Evolutionary conservation across 177 flowering plant species (phyloP).

Genomic region (Telopea speciosissima): DNA sequence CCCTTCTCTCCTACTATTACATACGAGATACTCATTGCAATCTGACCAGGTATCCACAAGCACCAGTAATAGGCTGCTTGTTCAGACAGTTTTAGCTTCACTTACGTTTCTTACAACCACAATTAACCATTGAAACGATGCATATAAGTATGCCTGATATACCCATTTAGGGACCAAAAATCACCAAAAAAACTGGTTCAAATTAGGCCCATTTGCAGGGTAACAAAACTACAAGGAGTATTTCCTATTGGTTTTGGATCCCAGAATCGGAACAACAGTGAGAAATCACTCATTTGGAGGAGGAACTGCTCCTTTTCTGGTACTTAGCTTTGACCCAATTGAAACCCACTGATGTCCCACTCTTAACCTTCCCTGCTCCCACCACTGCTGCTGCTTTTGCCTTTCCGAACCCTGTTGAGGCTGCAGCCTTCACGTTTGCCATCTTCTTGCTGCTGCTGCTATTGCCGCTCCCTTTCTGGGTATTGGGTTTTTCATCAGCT

Average conservation of each 20-base stretch:
- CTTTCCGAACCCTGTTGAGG: constrained; percentile 30
- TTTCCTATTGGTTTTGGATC: no score
- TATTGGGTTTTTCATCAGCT: constrained; percentile 3
- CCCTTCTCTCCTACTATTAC: no score
- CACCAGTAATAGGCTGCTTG: no score
- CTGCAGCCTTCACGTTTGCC: constrained; percentile 27
- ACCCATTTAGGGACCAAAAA: neutral
- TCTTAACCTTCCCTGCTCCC: constrained; percentile 49
- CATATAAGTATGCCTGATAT: neutral
- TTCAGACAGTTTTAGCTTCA: no score
- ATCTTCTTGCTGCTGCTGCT: constrained; percentile 25
- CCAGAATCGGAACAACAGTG: no score
- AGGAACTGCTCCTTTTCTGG: constrained; percentile 19
- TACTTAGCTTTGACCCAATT: constrained; percentile 53
- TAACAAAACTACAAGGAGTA: no score
- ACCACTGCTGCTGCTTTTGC: constrained; percentile 39
- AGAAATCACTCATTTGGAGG: neutral
- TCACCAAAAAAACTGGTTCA: neutral
- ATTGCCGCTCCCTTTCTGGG: constrained; percentile 19
- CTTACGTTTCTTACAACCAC: no score
- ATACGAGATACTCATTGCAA: no score
- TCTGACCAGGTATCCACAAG: no score
- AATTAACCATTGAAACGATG: neutral
- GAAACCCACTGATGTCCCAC: constrained; percentile 37
- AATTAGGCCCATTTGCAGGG: neutral